Conservation (phyloP, 106 monocot genomes). For the Ottelia alismoides region DNA sequence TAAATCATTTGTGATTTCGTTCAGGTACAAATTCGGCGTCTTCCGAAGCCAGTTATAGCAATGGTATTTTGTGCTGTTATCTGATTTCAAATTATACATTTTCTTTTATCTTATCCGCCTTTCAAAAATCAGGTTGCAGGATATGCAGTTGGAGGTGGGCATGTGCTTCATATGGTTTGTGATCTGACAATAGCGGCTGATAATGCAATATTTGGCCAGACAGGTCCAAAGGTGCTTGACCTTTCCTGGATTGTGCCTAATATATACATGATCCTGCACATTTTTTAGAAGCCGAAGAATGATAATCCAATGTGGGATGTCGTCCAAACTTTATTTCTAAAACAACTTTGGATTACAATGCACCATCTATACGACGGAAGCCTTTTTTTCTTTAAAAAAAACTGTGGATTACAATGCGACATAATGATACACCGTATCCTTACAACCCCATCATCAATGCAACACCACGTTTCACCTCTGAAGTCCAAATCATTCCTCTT, state of each 20-base stretch:
- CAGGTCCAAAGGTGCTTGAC: slow-evolving; percentile 70
- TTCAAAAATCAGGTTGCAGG: slow-evolving; percentile 55
- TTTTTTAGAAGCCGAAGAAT: no score
- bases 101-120: slow-evolving; percentile 1
- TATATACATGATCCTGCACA: no score
- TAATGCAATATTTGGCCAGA: slow-evolving; percentile 96
- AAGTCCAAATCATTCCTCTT: no score
- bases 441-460: no score
- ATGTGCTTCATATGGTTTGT: slow-evolving; percentile 92
- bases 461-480: no score
- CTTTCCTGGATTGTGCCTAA: not conserved
- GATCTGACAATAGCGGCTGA: slow-evolving; percentile 96
- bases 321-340: not conserved
- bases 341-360: no score
- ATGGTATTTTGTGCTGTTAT: slow-evolving; percentile 38
- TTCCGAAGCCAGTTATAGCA: slow-evolving; percentile 94
- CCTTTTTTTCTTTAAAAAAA: no score
- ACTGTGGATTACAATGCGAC: no score
- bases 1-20: not conserved
- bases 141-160: slow-evolving; percentile 93
- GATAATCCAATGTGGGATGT: not conserved
- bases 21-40: slow-evolving; percentile 89
- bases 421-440: no score
- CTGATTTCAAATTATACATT: not conserved
- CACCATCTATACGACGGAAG: no score